These are phyloP conservation scores for Chlamydomonas sphaeroides DNA, from an alignment of 139 green algal species.

Conservation along the genomic window DNA sequence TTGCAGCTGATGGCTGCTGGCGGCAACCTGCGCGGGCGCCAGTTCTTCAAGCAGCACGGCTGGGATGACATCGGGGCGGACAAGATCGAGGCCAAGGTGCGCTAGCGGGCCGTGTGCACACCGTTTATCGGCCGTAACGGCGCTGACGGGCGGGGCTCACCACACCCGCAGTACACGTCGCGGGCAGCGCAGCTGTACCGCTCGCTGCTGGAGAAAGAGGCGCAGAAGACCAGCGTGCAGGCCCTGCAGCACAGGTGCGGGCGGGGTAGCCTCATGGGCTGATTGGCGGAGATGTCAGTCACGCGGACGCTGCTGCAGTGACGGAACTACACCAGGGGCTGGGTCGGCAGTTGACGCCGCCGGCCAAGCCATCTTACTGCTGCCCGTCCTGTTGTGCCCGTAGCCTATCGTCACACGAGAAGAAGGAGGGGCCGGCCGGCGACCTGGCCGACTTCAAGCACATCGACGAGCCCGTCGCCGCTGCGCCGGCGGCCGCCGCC, in stretches of 20 bases:
- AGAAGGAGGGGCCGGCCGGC: neutral
- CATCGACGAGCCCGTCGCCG: conserved; percentile 9
- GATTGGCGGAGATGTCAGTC: no score
- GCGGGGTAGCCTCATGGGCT: no score
- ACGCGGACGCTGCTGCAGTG: no score
- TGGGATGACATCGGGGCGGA: conserved; percentile 90
- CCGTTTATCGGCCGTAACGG: no score
- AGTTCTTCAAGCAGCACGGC: conserved; percentile 99
- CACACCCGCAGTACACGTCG: conserved; percentile 86
- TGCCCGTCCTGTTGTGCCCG: no score
- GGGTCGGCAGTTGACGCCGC: no score
- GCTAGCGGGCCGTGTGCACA: neutral
- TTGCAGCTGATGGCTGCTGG: conserved; percentile 84
- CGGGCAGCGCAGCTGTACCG: conserved; percentile 92
- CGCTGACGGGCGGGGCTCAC: neutral
- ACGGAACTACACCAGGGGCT: no score
- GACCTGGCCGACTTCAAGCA: conserved; percentile 40
- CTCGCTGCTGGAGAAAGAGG: conserved; percentile 91
- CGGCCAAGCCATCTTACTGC: no score
- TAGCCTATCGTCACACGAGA: neutral
- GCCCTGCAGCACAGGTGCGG: conserved; percentile 33
- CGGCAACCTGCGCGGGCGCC: conserved; percentile 88
- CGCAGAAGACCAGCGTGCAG: conserved; percentile 53
- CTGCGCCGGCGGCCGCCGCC: neutral
- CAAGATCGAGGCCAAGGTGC: conserved; percentile 95